Percentiles rank a stretch among this genome's conserved stretches.
Conservation (phyloP, 768 basidiomycete species). For the Podaxis carcinomalis region DNA sequence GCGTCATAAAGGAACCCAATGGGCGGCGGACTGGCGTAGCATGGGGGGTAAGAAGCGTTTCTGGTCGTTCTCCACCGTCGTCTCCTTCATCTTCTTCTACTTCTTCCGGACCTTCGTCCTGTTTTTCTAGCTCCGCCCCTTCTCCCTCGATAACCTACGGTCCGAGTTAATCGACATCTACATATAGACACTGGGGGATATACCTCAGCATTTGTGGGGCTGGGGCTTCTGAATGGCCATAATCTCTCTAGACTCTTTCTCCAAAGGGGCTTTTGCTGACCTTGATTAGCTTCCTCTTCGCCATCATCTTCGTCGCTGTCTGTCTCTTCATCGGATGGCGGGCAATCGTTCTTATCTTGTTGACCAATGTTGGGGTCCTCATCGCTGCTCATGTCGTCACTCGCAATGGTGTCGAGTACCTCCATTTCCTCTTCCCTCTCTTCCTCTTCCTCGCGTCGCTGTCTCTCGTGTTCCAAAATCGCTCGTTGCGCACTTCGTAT, state of each 20-base stretch:
- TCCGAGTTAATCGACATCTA: not conserved
- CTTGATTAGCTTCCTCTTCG: slow-evolving; percentile 23
- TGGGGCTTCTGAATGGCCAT: slow-evolving; percentile 33
- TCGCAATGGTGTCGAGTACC: slow-evolving; percentile 35
- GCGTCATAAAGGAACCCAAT: slow-evolving; percentile 53
- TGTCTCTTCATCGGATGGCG: slow-evolving; percentile 16
- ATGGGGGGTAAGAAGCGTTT: slow-evolving; percentile 15
- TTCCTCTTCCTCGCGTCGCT: slow-evolving; percentile 45
- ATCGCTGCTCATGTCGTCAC: slow-evolving; percentile 22
- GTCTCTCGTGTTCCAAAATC: slow-evolving; percentile 45
- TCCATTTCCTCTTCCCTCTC: slow-evolving; percentile 52
- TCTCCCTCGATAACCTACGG: slow-evolving; percentile 11
- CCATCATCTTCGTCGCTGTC: slow-evolving; percentile 18
- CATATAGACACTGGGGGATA: not conserved
- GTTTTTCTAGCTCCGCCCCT: slow-evolving; percentile 11
- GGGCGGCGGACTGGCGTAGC: slow-evolving; percentile 27
- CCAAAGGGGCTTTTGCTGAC: slow-evolving; percentile 32
- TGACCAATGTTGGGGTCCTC: slow-evolving; percentile 17
- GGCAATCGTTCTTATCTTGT: slow-evolving; percentile 21
- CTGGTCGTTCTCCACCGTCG: slow-evolving; percentile 14
- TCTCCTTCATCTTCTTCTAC: slow-evolving; percentile 22
- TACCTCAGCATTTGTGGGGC: slow-evolving; percentile 19
- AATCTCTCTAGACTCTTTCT: slow-evolving; percentile 39
- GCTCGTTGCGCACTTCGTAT: slow-evolving; percentile 67
- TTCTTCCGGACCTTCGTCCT: slow-evolving; percentile 8